These are phyloP conservation scores for Pichia sp. DNA, from an alignment of 1,139 yeast species.

Conservation along the genomic window DNA sequence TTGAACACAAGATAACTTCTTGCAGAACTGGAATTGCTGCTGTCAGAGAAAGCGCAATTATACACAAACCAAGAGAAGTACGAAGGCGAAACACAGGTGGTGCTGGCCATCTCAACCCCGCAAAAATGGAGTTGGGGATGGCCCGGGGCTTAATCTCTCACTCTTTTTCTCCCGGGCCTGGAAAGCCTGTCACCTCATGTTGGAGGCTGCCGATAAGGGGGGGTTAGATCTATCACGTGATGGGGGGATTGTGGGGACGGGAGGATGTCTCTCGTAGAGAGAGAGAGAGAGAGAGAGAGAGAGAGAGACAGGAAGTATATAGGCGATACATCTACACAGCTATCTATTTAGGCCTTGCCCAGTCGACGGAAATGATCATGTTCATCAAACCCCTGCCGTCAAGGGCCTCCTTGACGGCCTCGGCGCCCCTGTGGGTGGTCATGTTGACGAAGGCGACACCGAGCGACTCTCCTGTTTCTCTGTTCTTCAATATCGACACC, in stretches of 20 bases:
- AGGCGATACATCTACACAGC: not conserved
- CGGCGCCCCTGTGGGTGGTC: slow-evolving; percentile 64
- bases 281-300: not conserved
- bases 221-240: not conserved
- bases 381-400: slow-evolving; percentile 93
- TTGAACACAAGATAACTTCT: not conserved
- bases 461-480: slow-evolving; percentile 90
- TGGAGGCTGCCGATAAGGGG: not conserved
- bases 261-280: too few species aligned
- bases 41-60: not conserved
- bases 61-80: too few species aligned
- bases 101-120: not conserved
- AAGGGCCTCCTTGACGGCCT: slow-evolving; percentile 70
- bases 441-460: slow-evolving; percentile 97
- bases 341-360: slow-evolving; percentile 33
- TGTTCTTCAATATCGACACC: slow-evolving; percentile 82
- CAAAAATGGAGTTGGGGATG: not conserved
- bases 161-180: not conserved
- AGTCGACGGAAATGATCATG: slow-evolving; percentile 79
- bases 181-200: not conserved
- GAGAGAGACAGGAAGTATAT: not conserved
- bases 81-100: too few species aligned
- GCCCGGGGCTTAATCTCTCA: too few species aligned
- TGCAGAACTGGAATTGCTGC: not conserved
- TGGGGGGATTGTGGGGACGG: not conserved